phyloP scores from a whole-genome alignment of 805 yeast genomes.

The Komagataella kurtzmanii region DNA sequence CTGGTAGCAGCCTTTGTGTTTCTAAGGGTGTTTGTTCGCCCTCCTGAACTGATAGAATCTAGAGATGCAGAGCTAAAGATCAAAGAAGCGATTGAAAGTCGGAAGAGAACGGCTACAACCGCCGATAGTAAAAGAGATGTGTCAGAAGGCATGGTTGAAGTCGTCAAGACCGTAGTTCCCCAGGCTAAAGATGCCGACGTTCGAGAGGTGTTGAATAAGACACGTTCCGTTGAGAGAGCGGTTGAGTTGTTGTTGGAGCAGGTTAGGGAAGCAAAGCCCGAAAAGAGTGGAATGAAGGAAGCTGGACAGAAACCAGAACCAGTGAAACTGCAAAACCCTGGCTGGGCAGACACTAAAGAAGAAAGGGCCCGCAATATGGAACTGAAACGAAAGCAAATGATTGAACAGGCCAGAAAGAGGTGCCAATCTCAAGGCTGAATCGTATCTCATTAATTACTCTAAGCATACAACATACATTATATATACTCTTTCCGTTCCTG shows the following conservation, averaged over 20 bases:
- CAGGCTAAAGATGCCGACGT: slow-evolving; percentile 56
- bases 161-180: slow-evolving; percentile 78
- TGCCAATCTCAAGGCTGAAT: slow-evolving; percentile 12
- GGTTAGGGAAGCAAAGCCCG: slow-evolving; percentile 47
- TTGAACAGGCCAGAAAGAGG: slow-evolving; percentile 46
- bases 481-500: too few species aligned
- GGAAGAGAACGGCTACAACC: slow-evolving; percentile 3
- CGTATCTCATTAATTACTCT: neutral
- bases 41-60: slow-evolving; percentile 18
- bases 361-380: slow-evolving; percentile 29
- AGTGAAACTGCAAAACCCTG: slow-evolving; percentile 8
- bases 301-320: slow-evolving; percentile 19
- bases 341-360: slow-evolving; percentile 29
- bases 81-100: slow-evolving; percentile 1
- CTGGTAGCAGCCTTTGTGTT: slow-evolving; percentile 42
- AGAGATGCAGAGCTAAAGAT: slow-evolving; percentile 1
- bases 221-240: slow-evolving; percentile 75
- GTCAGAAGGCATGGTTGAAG: slow-evolving; percentile 66
- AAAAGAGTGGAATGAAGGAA: slow-evolving; percentile 15
- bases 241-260: slow-evolving; percentile 56
- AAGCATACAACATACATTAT: neutral
- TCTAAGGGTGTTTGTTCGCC: slow-evolving; percentile 52
- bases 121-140: slow-evolving; percentile 25
- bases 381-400: slow-evolving; percentile 41
- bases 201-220: slow-evolving; percentile 52